Percentiles rank a stretch among this genome's conserved stretches.
phyloP scores from a whole-genome alignment of 768 basidiomycete genomes.

The Termitomyces heimii region DNA sequence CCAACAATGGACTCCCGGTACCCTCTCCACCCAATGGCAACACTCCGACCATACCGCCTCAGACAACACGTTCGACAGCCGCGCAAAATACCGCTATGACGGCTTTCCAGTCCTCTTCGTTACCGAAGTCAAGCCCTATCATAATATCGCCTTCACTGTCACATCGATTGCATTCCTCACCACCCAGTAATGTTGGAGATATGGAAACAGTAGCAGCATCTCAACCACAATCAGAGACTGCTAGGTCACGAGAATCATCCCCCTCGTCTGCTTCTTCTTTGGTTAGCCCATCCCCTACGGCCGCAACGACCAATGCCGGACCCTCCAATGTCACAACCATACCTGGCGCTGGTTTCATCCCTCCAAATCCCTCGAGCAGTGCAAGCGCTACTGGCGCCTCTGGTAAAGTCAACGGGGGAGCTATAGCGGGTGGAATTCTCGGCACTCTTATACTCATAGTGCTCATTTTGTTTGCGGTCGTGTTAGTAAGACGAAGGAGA shows the following conservation, averaged over 20 bases:
- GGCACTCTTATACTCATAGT: constrained; percentile 38
- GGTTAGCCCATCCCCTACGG: no score
- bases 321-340: not conserved
- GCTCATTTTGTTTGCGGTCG: constrained; percentile 23
- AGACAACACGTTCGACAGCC: no score
- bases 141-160: no score
- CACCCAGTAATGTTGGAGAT: not conserved
- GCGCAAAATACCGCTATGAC: no score
- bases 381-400: constrained; percentile 4
- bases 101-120: no score
- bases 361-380: not conserved
- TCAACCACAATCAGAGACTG: not conserved
- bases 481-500: constrained; percentile 34
- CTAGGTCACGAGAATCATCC: not conserved
- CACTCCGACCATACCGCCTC: no score
- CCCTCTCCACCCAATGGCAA: no score
- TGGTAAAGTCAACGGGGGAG: constrained; percentile 27
- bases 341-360: not conserved
- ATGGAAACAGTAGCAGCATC: not conserved
- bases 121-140: no score
- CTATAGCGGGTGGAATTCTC: constrained; percentile 49
- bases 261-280: not conserved
- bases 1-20: no score
- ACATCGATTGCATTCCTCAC: no score
- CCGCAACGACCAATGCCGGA: no score